These are phyloP conservation scores for Hypocreales sp. DNA, from an alignment of 2,329 filamentous ascomycete species.

Conservation along the genomic window DNA sequence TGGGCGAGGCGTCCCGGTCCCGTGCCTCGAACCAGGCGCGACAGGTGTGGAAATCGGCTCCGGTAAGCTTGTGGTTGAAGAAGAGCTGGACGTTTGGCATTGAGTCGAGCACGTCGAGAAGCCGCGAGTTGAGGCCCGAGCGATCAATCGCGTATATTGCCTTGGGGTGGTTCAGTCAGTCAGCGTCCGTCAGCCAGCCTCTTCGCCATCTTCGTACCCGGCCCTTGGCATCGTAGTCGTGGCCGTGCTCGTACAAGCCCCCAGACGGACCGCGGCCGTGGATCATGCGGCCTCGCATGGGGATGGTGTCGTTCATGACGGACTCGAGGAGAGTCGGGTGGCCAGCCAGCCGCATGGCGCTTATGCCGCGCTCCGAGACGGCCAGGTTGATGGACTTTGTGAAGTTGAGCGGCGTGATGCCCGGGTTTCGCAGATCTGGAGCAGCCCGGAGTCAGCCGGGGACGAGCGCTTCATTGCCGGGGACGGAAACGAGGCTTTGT, in stretches of 20 bases:
- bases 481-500: too few species aligned
- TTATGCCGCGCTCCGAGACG: conserved; percentile 83
- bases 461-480: too few species aligned
- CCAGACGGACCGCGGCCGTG: conserved; percentile 55
- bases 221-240: conserved; percentile 81
- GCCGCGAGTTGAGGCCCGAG: conserved; percentile 62
- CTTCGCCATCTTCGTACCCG: conserved; percentile 46
- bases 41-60: conserved; percentile 65
- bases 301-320: conserved; percentile 66
- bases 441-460: too few species aligned
- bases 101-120: conserved; percentile 69
- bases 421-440: conserved; percentile 73
- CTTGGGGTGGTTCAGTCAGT: conserved; percentile 35
- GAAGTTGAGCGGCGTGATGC: conserved; percentile 79
- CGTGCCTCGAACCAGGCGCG: conserved; percentile 75
- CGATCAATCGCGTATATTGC: conserved; percentile 78
- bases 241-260: conserved; percentile 61
- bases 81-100: conserved; percentile 82
- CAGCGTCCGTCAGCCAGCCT: not conserved
- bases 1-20: conserved; percentile 15
- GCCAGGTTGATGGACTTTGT: conserved; percentile 98
- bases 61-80: conserved; percentile 88
- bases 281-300: conserved; percentile 95
- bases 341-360: conserved; percentile 61
- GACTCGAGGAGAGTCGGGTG: conserved; percentile 53